Evolutionary conservation across 768 basidiomycete species (phyloP), one percentile per base, ranked within the genome.

Genomic region (Termitomyces sp.): DNA sequence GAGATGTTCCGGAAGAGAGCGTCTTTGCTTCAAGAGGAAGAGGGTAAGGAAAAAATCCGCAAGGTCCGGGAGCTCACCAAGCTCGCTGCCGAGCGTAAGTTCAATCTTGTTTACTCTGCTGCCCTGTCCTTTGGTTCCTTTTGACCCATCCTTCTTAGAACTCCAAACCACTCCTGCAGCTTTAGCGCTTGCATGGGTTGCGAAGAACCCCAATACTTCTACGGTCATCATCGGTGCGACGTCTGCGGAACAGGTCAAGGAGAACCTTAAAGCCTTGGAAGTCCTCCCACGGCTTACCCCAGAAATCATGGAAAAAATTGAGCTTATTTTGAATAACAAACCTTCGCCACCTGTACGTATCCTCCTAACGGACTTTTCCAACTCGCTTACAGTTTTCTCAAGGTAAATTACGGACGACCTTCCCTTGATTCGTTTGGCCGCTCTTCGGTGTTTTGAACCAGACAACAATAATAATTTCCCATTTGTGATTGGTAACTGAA

Each of bases 131-230:
- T 40, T 28, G 12, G 24, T 9, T 28, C 3, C n/a, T 2, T 10
- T 56, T 58, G n/a, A 38, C 32, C 43, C 40, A n/a, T 42, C 54
- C 20, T 20, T 42, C 14, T 0, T 42, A 73, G 72, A 73, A 61
- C 67, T 74, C 6, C 62, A 80, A 74, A 68, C 80, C 78, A 63
- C 81, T 75, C 67, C 77, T 42, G 72, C 80, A 20, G 80, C 83
- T 13, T 80, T 95, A 32, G 87, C 92, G 1, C 80, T 94, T 48
- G 91, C 91, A 10, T 94, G 90, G 90, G 76, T 86, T 6, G 82
- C 86, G 16, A 78, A 73, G 63, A 87, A 88, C 68, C 80, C 85
- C n/a, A 85, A 86, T 68, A 87, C 84, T 1, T 80, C 77, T 54
- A 86, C 82, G 1, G 79, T 88, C 57, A 87, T 90, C 63, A 79